A percentile compares a stretch with the other conserved stretches of the same genome.
Conservation (phyloP, 306 rosid genomes). For the Inga laurina region DNA sequence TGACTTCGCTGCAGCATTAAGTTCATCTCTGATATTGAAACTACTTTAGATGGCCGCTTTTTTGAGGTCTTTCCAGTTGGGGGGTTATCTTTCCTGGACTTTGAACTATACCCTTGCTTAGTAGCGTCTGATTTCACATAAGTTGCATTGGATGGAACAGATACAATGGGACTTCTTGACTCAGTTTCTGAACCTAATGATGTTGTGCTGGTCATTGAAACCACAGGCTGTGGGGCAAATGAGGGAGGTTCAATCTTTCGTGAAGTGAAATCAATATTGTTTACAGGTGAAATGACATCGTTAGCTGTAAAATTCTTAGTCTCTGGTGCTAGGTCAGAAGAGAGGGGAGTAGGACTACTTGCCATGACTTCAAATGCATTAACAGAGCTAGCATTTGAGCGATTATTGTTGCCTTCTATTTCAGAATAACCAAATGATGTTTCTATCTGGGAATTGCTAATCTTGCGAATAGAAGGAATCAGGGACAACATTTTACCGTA, state of each 20-base stretch:
- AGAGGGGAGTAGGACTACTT: constrained; percentile 35
- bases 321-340: constrained; percentile 24
- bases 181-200: constrained; percentile 33
- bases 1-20: constrained; percentile 48
- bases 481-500: constrained; percentile 48
- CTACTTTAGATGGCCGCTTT: constrained; percentile 46
- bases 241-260: constrained; percentile 35
- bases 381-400: constrained; percentile 35
- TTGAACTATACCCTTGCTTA: background rate
- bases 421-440: constrained; percentile 36
- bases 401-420: constrained; percentile 21
- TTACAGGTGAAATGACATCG: constrained; percentile 22
- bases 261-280: constrained; percentile 30
- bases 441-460: constrained; percentile 42
- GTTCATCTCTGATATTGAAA: constrained; percentile 79
- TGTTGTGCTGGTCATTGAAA: constrained; percentile 32
- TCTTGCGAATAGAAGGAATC: constrained; percentile 44
- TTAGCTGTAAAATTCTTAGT: constrained; percentile 29
- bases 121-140: constrained; percentile 28
- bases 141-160: constrained; percentile 32
- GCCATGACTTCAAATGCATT: constrained; percentile 29
- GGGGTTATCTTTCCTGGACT: constrained; percentile 25
- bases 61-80: constrained; percentile 33
- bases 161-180: constrained; percentile 30
- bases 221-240: constrained; percentile 35